phyloP scores from a whole-genome alignment of 306 rosid species.

The Rosa lucieae region DNA sequence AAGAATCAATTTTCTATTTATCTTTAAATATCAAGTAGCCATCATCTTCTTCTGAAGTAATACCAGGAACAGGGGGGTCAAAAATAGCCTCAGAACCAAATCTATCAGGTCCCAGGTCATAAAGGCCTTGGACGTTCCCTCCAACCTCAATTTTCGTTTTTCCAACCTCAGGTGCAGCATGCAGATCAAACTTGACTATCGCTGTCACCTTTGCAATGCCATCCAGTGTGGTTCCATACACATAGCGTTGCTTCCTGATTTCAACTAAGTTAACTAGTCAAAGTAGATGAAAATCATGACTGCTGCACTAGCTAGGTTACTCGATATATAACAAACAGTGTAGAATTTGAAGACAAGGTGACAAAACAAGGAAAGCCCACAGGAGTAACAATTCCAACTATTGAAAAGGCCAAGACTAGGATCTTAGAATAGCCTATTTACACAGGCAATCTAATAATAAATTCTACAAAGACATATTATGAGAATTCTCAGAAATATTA shows the following conservation, averaged over 20 bases:
- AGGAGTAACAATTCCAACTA: neutral
- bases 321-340: neutral
- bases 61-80: conserved; percentile 66
- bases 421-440: neutral
- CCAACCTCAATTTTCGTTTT: conserved; percentile 75
- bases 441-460: neutral
- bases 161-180: conserved; percentile 59
- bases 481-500: no score
- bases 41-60: conserved; percentile 83
- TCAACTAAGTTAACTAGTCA: conserved; percentile 7
- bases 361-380: neutral
- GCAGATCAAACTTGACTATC: conserved; percentile 80
- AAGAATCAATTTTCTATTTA: no score
- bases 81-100: conserved; percentile 87
- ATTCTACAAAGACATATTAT: neutral
- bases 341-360: neutral
- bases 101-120: conserved; percentile 76
- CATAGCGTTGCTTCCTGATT: conserved; percentile 73
- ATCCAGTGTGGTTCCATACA: conserved; percentile 78
- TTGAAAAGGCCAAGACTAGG: neutral
- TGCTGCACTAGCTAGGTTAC: neutral
- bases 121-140: conserved; percentile 75
- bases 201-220: conserved; percentile 70
- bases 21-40: conserved; percentile 50
- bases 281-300: neutral